These are phyloP conservation scores for Spathaspora sp. DNA, from an alignment of 805 yeast genomes.

Conservation along the genomic window DNA sequence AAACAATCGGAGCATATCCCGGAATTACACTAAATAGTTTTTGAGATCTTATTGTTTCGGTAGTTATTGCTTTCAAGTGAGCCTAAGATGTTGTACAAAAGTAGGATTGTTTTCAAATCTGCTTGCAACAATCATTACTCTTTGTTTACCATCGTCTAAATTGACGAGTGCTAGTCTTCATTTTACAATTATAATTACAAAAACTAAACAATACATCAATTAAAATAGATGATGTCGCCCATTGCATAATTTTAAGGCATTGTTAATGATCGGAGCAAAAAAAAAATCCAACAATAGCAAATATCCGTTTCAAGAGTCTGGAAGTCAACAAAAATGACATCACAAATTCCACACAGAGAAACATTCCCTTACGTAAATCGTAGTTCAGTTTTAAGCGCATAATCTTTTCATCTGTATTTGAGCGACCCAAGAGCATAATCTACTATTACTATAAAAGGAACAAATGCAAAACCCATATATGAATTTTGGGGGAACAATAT, in stretches of 20 bases:
- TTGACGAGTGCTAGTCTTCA: neutral
- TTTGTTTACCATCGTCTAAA: neutral
- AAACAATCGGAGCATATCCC: neutral
- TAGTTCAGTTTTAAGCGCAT: no score
- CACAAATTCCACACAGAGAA: no score
- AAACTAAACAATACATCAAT: neutral
- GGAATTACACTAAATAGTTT: neutral
- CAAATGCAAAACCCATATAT: no score
- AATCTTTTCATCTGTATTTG: no score
- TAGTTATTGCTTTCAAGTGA: neutral
- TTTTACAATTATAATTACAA: neutral
- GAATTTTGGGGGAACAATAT: no score
- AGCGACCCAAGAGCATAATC: no score
- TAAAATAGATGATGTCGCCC: neutral
- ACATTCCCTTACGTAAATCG: no score
- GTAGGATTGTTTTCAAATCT: neutral
- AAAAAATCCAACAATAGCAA: neutral
- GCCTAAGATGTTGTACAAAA: neutral
- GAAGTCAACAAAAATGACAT: no score
- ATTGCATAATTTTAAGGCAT: no score
- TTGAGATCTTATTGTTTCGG: neutral
- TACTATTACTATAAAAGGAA: no score
- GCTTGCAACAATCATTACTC: neutral
- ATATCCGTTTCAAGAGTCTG: no score
- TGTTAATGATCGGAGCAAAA: neutral